phyloP scores from a whole-genome alignment of 2,329 filamentous ascomycete species.

The Biscogniauxia sp. region DNA sequence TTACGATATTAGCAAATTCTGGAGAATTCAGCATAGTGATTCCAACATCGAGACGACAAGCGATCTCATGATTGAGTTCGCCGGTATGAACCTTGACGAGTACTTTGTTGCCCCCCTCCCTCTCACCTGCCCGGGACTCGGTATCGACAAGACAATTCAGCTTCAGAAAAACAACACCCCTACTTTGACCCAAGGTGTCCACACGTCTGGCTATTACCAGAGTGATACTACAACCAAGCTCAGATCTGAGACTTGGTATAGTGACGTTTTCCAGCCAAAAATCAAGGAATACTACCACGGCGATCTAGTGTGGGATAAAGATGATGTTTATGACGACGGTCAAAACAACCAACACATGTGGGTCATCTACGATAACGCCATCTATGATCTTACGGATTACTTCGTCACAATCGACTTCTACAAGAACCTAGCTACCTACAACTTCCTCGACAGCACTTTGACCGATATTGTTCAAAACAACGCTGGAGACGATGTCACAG shows the following conservation, averaged over 20 bases:
- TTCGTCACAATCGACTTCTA: constrained; percentile 68
- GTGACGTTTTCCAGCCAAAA: constrained; percentile 65
- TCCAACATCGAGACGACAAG: constrained; percentile 57
- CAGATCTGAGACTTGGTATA: constrained; percentile 72
- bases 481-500: constrained; percentile 75
- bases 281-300: constrained; percentile 89
- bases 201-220: constrained; percentile 66
- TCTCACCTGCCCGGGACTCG: constrained; percentile 69
- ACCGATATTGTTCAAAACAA: constrained; percentile 69
- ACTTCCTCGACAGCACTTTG: constrained; percentile 70
- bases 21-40: constrained; percentile 80
- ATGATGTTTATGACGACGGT: constrained; percentile 63
- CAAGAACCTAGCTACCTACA: constrained; percentile 55
- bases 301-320: constrained; percentile 69
- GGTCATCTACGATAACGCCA: constrained; percentile 70
- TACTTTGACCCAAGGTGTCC: constrained; percentile 54
- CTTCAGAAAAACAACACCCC: constrained; percentile 66
- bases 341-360: constrained; percentile 67
- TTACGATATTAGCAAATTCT: constrained; percentile 91
- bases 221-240: constrained; percentile 57
- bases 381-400: constrained; percentile 93
- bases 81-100: constrained; percentile 74
- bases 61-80: constrained; percentile 71
- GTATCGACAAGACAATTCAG: constrained; percentile 52
- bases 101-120: constrained; percentile 82